Percentiles rank a stretch among this genome's conserved stretches.
Conservation (phyloP, 1,139 yeast genomes). For the Starmera stellimalicola region DNA sequence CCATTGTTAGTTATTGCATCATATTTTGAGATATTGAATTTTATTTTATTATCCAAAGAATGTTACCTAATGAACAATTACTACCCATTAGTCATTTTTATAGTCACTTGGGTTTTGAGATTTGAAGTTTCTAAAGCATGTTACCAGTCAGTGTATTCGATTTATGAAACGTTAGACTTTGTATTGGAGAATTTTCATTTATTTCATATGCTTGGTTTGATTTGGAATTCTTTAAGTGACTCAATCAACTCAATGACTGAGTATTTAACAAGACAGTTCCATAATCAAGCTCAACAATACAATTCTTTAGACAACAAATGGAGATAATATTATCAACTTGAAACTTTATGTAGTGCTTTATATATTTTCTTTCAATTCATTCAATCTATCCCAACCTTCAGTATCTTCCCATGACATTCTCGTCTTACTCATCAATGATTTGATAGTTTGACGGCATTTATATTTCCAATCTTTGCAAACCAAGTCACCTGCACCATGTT, state of each 20-base stretch:
- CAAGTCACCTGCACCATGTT: slow-evolving; percentile 70
- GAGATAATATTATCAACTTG: too few relatives aligned
- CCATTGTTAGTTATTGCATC: slow-evolving; percentile 31
- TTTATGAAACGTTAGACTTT: neutral
- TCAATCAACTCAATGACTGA: neutral
- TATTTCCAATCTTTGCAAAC: slow-evolving; percentile 92
- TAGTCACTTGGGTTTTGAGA: slow-evolving; percentile 30
- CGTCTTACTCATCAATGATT: slow-evolving; percentile 75
- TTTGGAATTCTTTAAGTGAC: neutral
- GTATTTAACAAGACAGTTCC: neutral
- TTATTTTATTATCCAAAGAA: slow-evolving; percentile 26
- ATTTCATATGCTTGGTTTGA: neutral
- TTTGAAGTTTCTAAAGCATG: slow-evolving; percentile 35
- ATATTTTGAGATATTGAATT: slow-evolving; percentile 28
- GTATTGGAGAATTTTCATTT: neutral
- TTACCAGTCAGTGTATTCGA: slow-evolving; percentile 24
- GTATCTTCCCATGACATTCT: slow-evolving; percentile 72
- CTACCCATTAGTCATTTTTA: slow-evolving; percentile 27
- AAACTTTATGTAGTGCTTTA: neutral
- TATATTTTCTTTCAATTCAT: slow-evolving; percentile 33
- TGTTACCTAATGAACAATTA: slow-evolving; percentile 16
- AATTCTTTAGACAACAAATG: too few relatives aligned
- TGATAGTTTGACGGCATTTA: slow-evolving; percentile 63
- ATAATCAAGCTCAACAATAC: neutral
- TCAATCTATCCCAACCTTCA: slow-evolving; percentile 64